Conservation (phyloP, 2,329 filamentous ascomycete species). For the Fusarium chlamydosporum region DNA sequence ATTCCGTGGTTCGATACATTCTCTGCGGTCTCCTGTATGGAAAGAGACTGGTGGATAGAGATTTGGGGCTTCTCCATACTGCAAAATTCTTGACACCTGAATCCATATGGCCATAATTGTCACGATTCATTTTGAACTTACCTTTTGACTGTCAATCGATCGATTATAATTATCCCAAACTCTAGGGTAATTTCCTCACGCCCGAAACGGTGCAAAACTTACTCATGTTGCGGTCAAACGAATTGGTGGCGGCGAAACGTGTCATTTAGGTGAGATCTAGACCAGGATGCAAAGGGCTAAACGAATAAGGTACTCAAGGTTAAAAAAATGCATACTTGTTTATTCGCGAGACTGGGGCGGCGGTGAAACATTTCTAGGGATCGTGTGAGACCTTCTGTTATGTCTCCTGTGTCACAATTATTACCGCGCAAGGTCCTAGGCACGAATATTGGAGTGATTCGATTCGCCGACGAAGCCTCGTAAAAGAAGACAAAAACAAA, state of each 20-base stretch:
- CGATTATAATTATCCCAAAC: neutral
- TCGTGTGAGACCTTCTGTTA: conserved; percentile 2
- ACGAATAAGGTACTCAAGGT: conserved; percentile 28
- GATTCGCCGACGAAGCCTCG: no score
- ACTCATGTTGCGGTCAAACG: neutral
- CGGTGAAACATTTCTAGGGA: conserved; percentile 22
- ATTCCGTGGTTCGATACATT: conserved; percentile 6
- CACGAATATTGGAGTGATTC: no score
- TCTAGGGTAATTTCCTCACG: neutral
- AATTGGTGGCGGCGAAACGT: neutral
- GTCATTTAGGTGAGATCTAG: neutral
- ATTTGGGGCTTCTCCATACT: neutral
- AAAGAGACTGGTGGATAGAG: conserved; percentile 20
- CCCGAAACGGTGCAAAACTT: neutral
- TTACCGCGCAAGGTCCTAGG: conserved; percentile 4
- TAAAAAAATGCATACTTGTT: conserved; percentile 37
- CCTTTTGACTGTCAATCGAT: neutral
- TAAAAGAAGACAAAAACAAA: no score
- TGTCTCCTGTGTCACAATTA: neutral
- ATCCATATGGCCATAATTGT: conserved; percentile 1
- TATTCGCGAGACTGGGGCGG: conserved; percentile 13
- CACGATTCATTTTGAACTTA: neutral
- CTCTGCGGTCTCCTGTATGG: conserved; percentile 16
- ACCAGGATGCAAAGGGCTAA: conserved; percentile 5
- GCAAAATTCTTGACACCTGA: conserved; percentile 9